Base-by-base conservation (phyloP, 1,284 basidiomycete species). In the Paramarasmius palmivorus region DNA sequence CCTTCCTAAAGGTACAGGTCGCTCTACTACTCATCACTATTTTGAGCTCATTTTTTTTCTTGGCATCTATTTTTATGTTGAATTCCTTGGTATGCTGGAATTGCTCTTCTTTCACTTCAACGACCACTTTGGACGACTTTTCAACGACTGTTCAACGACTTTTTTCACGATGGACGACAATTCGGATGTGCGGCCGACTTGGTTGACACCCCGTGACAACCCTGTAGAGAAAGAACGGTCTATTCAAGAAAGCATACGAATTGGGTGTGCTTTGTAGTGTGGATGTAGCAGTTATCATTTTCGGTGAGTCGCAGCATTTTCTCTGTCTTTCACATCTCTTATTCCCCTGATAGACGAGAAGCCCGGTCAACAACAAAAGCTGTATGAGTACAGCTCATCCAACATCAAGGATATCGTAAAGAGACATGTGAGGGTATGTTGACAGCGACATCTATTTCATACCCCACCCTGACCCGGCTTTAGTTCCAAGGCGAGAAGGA, bases 191-290 rank as follows among this genome's bases (percentile, higher is more conserved):
- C 15, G n/a, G 36, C 22, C 34, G 29, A 41, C 49, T 19, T 25
- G 17, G 62, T 65, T 61, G 63, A 61, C 64, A 62, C 60, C 40
- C 40, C 36, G 59, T 50, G 59, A 57, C 53, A 60, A 59, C 57
- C 61, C 49, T 59, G 29, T 65, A 83, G 81, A 73, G 85, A 61
- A 87, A 86, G 72, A 82, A 83, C 54, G 86, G 85, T 7, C 73
- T 88, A 37, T 86, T 88, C 77, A 88, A 87, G 65, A 88, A 87
- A 65, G 85, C 85, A 2, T 84, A 86, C 68, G 84, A 88, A 68
- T 78, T 87, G 40, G 84, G 84, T 23, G 83, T 87, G 3, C 72
- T 88, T 50, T 88, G 85, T 63, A 82, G 80, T 25, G 84, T 86
- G 53, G 83, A 88, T 58, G 80, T 88, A 38, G 84, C 83, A 4